Percentiles rank a stretch among this genome's conserved stretches.
Conservation (phyloP, 495 filamentous ascomycete species). For the Hypoxylon perforatum region DNA sequence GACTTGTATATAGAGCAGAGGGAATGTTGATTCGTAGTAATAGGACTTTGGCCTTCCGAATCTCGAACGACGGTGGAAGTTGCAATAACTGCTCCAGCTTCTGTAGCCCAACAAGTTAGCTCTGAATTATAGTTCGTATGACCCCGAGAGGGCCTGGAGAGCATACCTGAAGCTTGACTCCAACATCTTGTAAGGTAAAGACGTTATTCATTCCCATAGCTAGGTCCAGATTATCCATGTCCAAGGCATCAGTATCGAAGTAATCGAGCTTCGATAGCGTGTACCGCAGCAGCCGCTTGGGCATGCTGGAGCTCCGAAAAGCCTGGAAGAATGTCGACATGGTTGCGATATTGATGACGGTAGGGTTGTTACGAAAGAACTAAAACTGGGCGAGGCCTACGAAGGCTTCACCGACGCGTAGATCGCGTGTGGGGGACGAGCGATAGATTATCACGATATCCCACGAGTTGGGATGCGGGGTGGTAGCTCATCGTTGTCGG, state of each 20-base stretch:
- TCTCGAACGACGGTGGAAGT: constrained; percentile 73
- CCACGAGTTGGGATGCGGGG: constrained; percentile 47
- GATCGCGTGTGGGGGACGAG: constrained; percentile 39
- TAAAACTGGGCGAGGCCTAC: not conserved
- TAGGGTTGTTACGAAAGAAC: not conserved
- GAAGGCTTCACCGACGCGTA: constrained; percentile 44
- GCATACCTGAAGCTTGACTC: constrained; percentile 76
- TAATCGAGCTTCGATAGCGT: constrained; percentile 81
- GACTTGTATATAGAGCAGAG: constrained; percentile 80
- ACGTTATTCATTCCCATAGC: constrained; percentile 79
- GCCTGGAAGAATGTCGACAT: constrained; percentile 75
- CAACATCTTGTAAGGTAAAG: constrained; percentile 84
- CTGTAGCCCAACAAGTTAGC: constrained; percentile 55
- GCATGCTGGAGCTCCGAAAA: constrained; percentile 71
- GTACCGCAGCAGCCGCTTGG: constrained; percentile 84
- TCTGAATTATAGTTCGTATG: not conserved
- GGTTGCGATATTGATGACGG: constrained; percentile 22
- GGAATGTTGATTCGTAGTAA: constrained; percentile 81
- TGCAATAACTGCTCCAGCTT: constrained; percentile 78
- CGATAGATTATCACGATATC: constrained; percentile 47
- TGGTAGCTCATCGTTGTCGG: constrained; percentile 46
- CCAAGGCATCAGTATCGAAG: constrained; percentile 81
- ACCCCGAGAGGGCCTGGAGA: not conserved
- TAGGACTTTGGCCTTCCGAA: constrained; percentile 75
- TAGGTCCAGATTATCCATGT: constrained; percentile 82